These are phyloP conservation scores for Citrus australasica DNA, from an alignment of 345 rosid species.

Conservation along the genomic window DNA sequence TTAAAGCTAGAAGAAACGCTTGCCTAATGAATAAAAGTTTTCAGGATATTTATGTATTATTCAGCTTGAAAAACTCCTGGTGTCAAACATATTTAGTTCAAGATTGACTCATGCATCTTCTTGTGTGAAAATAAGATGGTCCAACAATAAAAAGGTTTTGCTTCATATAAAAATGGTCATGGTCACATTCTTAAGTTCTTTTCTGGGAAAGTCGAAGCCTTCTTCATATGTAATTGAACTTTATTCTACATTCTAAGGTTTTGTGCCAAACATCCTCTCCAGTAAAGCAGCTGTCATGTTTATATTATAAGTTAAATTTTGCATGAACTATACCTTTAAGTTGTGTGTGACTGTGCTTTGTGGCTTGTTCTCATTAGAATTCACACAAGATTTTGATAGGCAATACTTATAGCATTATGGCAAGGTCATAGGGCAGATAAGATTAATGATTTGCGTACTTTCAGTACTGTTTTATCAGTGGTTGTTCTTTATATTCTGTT, in stretches of 20 bases:
- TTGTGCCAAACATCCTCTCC: neutral
- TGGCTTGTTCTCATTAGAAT: neutral
- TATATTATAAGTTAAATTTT: neutral
- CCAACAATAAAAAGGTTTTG: neutral
- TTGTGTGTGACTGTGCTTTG: neutral
- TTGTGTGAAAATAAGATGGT: neutral
- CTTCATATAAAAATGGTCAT: neutral
- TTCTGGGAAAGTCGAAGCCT: neutral
- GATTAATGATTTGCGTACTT: neutral
- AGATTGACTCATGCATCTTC: neutral
- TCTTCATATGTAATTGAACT: neutral
- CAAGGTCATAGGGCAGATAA: neutral
- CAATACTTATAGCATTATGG: neutral
- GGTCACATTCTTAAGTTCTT: neutral
- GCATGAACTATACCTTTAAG: neutral
- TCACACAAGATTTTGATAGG: neutral
- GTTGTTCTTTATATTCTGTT: neutral
- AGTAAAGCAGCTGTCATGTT: neutral
- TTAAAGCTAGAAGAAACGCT: neutral
- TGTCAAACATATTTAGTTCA: neutral
- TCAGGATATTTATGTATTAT: neutral
- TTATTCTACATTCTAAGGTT: neutral
- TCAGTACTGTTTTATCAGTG: neutral
- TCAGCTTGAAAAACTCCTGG: constrained; percentile 3
- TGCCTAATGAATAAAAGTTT: neutral